These are phyloP conservation scores for Corrigiola litoralis DNA, from an alignment of 179 eudicot genomes.

Conservation along the genomic window DNA sequence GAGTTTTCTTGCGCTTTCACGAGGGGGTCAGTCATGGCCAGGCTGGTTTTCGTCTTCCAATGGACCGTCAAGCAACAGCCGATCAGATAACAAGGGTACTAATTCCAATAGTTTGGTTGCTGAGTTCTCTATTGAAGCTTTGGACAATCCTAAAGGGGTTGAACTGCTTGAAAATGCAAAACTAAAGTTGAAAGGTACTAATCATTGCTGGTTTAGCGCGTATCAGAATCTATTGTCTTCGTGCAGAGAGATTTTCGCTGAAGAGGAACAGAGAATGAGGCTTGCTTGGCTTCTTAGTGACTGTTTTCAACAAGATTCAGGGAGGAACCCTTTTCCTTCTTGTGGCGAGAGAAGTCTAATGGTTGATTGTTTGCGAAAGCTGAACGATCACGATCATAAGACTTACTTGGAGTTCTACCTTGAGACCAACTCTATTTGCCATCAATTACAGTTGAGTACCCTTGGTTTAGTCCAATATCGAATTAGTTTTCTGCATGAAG, in stretches of 20 bases:
- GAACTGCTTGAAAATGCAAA: slow-evolving; percentile 40
- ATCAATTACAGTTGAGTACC: slow-evolving; percentile 64
- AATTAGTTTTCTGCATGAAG: too few relatives aligned
- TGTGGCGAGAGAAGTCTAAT: slow-evolving; percentile 41
- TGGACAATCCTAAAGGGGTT: slow-evolving; percentile 40
- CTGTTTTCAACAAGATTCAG: slow-evolving; percentile 66
- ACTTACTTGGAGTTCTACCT: slow-evolving; percentile 59
- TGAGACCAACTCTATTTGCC: slow-evolving; percentile 62
- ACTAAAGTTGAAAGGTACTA: slow-evolving; percentile 33
- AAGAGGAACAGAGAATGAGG: slow-evolving; percentile 45
- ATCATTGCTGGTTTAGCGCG: slow-evolving; percentile 58
- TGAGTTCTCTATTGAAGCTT: slow-evolving; percentile 43
- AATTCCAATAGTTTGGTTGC: slow-evolving; percentile 22
- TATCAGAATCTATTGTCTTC: slow-evolving; percentile 49
- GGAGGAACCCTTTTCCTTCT: slow-evolving; percentile 51
- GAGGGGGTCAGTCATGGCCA: slow-evolving; percentile 18
- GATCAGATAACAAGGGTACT: not conserved
- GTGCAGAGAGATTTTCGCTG: slow-evolving; percentile 60
- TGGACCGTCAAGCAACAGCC: not conserved
- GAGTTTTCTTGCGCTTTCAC: not conserved
- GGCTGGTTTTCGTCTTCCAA: slow-evolving; percentile 32
- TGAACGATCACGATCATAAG: slow-evolving; percentile 39
- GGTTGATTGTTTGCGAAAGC: slow-evolving; percentile 42
- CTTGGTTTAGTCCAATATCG: not conserved
- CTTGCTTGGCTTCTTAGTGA: slow-evolving; percentile 79